phyloP scores from a whole-genome alignment of 2,329 filamentous ascomycete species.

The Lizonia empirigonia region DNA sequence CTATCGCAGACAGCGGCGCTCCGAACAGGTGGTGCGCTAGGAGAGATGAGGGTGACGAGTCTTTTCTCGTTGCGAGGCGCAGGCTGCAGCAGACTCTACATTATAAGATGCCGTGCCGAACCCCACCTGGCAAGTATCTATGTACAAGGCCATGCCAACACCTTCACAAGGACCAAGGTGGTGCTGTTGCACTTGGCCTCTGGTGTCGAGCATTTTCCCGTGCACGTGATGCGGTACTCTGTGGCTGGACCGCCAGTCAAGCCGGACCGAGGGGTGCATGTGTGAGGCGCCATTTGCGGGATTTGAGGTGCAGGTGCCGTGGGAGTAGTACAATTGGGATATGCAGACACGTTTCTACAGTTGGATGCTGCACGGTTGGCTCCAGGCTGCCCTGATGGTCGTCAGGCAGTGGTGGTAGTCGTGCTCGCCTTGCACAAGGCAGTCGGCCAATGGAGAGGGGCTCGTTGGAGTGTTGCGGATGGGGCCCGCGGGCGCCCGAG shows the following conservation, averaged over 20 bases:
- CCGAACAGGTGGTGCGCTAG: too few relatives aligned
- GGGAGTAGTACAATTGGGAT: too few relatives aligned
- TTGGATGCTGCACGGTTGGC: too few relatives aligned
- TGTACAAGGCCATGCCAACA: too few relatives aligned
- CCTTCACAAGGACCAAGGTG: neutral
- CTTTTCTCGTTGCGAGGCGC: too few relatives aligned
- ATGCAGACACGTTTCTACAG: too few relatives aligned
- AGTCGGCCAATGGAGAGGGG: neutral
- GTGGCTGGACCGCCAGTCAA: neutral
- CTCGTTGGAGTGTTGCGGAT: conserved; percentile 1
- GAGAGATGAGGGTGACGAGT: too few relatives aligned
- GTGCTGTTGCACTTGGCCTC: neutral
- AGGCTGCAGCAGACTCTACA: too few relatives aligned
- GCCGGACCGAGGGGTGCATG: conserved; percentile 4
- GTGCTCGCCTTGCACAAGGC: neutral
- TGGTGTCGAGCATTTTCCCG: neutral
- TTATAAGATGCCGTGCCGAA: too few relatives aligned
- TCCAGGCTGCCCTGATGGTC: neutral
- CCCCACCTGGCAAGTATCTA: too few relatives aligned
- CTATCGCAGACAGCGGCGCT: too few relatives aligned
- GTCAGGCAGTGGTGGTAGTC: neutral
- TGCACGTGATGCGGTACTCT: neutral
- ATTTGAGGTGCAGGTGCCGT: conserved; percentile 8
- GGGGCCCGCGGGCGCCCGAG: too few relatives aligned
- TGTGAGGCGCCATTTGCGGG: conserved; percentile 5